Evolutionary conservation across 371 early-diverging fungal species (phyloP).

Genomic region (Apophysomyces ossiformis): DNA sequence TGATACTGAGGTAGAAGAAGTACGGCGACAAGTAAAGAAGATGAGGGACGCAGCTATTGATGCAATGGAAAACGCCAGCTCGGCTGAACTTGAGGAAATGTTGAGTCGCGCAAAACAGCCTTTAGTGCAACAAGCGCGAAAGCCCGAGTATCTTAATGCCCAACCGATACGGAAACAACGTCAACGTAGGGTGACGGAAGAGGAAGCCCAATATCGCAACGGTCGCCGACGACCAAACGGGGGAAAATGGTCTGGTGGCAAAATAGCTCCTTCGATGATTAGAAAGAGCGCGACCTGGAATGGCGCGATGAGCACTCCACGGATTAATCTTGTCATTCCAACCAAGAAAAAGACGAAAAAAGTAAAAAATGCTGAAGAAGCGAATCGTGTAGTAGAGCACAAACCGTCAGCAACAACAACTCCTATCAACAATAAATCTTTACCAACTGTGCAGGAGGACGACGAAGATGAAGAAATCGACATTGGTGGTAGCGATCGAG

Average conservation of each 20-base stretch:
- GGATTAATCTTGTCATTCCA: background rate
- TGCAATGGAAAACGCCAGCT: slow-evolving; percentile 40
- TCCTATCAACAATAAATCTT: slow-evolving; percentile 8
- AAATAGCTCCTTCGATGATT: slow-evolving; percentile 29
- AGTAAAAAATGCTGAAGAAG: slow-evolving; percentile 3
- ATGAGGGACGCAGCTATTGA: slow-evolving; percentile 44
- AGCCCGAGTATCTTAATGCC: background rate
- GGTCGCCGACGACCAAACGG: slow-evolving; percentile 4
- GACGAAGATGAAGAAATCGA: slow-evolving; percentile 71
- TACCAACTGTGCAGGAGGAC: slow-evolving; percentile 38
- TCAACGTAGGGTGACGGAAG: background rate
- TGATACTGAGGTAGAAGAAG: slow-evolving; percentile 40
- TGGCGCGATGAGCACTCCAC: slow-evolving; percentile 27
- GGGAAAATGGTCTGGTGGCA: slow-evolving; percentile 21
- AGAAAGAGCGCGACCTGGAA: slow-evolving; percentile 40
- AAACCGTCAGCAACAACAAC: slow-evolving; percentile 12
- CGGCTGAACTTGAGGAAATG: slow-evolving; percentile 42
- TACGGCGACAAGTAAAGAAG: slow-evolving; percentile 35
- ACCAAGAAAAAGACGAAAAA: slow-evolving; percentile 15
- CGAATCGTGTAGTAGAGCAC: slow-evolving; percentile 24
- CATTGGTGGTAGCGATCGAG: slow-evolving; percentile 68
- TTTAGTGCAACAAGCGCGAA: slow-evolving; percentile 15
- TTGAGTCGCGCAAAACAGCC: slow-evolving; percentile 40
- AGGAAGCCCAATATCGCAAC: slow-evolving; percentile 7
- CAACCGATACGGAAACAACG: background rate